These are phyloP conservation scores for Cystobasidium tubakii DNA, from an alignment of 768 basidiomycete genomes.

Conservation along the genomic window DNA sequence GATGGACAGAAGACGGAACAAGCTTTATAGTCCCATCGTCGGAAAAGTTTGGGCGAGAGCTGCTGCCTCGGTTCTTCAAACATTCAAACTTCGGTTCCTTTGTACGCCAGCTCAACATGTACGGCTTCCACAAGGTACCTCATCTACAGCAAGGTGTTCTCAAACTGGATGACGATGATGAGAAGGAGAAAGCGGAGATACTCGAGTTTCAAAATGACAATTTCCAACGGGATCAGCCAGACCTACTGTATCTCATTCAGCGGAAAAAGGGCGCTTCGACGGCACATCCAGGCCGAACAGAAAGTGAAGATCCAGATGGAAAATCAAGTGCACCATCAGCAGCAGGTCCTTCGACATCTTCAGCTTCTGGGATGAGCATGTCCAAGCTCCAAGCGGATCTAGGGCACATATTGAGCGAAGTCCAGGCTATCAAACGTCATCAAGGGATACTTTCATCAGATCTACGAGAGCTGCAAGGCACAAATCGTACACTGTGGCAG, in stretches of 20 bases:
- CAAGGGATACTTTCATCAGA: constrained; percentile 87
- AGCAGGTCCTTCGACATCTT: neutral
- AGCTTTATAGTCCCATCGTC: constrained; percentile 90
- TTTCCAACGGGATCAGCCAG: constrained; percentile 81
- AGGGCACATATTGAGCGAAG: constrained; percentile 57
- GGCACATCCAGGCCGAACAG: neutral
- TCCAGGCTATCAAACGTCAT: constrained; percentile 80
- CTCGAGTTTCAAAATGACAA: constrained; percentile 84
- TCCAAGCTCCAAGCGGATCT: neutral
- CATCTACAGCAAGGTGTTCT: constrained; percentile 92
- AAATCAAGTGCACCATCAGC: neutral
- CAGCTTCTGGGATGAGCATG: neutral
- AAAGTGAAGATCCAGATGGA: neutral
- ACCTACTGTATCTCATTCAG: constrained; percentile 77
- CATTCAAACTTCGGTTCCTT: constrained; percentile 91
- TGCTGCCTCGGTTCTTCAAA: constrained; percentile 93
- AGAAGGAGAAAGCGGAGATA: constrained; percentile 61
- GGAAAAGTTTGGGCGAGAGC: constrained; percentile 79
- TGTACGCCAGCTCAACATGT: constrained; percentile 91
- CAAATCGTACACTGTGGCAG: constrained; percentile 87
- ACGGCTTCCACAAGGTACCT: constrained; percentile 89
- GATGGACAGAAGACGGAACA: constrained; percentile 85
- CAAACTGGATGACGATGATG: constrained; percentile 58
- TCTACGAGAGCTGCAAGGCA: constrained; percentile 75
- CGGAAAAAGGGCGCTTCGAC: constrained; percentile 60